These are phyloP conservation scores for Castanea sativa DNA, from an alignment of 306 rosid species.

Conservation along the genomic window DNA sequence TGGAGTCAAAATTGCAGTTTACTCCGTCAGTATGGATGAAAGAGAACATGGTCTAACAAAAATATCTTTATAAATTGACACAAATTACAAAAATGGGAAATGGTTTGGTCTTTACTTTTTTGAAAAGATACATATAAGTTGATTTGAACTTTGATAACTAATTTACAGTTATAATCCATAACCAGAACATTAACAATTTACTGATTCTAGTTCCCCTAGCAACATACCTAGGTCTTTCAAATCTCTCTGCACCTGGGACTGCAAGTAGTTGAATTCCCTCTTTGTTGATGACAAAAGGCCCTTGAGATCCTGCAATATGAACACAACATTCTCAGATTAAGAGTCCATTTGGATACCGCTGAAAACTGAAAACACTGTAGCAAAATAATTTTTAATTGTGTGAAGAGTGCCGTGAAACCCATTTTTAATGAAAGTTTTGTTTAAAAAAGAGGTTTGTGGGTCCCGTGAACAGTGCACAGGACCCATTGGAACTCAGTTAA, in stretches of 20 bases:
- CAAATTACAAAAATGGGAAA: background rate
- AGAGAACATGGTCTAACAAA: background rate
- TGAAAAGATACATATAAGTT: background rate
- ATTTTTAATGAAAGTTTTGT: too few relatives aligned
- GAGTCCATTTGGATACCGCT: too few relatives aligned
- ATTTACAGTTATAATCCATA: background rate
- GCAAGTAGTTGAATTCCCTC: slow-evolving; percentile 63
- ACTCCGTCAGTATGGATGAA: background rate
- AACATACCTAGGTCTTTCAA: slow-evolving; percentile 63
- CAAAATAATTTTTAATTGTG: too few relatives aligned
- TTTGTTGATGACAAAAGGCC: slow-evolving; percentile 56
- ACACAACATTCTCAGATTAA: background rate
- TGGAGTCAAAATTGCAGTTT: background rate
- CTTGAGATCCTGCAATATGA: slow-evolving; percentile 67
- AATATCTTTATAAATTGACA: background rate
- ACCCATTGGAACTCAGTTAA: too few relatives aligned
- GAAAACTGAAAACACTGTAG: too few relatives aligned
- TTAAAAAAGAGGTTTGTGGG: too few relatives aligned
- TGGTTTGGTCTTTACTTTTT: background rate
- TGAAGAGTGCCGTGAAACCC: too few relatives aligned
- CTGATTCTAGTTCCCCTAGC: background rate
- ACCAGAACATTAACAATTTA: background rate
- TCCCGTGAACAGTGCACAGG: too few relatives aligned
- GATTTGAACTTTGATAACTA: background rate
- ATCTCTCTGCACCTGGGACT: slow-evolving; percentile 56